Conservation (phyloP, 345 rosid species). For the Brassica cretica region DNA sequence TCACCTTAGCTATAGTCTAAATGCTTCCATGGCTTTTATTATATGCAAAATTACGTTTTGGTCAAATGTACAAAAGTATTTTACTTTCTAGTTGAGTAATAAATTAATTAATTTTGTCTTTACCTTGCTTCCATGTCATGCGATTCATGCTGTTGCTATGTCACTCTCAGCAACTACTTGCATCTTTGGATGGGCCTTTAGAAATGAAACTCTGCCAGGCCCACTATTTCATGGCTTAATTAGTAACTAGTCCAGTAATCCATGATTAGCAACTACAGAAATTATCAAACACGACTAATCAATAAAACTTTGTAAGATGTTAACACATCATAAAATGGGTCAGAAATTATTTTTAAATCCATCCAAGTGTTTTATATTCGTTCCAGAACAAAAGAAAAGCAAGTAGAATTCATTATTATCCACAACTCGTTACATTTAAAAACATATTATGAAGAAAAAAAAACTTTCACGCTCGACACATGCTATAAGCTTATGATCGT, state of each 20-base stretch:
- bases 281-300: neutral
- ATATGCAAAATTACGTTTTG: constrained; percentile 20
- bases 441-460: constrained; percentile 14
- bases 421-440: constrained; percentile 55
- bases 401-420: constrained; percentile 49
- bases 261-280: neutral
- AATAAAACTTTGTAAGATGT: neutral
- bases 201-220: neutral
- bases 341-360: neutral
- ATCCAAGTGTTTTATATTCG: neutral
- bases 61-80: constrained; percentile 30
- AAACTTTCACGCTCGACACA: constrained; percentile 13
- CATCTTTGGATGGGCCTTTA: constrained; percentile 13
- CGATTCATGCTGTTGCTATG: constrained; percentile 12
- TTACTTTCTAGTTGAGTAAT: constrained; percentile 24
- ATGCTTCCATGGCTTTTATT: constrained; percentile 2
- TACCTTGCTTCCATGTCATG: constrained; percentile 6
- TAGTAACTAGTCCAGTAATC: neutral
- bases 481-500: constrained; percentile 38
- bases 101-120: neutral
- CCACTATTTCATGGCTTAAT: neutral
- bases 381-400: neutral
- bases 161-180: constrained; percentile 4
- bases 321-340: neutral
- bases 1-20: neutral